These are phyloP conservation scores for Phytophthora quininea DNA, from an alignment of 352 stramenopile species.

Conservation along the genomic window DNA sequence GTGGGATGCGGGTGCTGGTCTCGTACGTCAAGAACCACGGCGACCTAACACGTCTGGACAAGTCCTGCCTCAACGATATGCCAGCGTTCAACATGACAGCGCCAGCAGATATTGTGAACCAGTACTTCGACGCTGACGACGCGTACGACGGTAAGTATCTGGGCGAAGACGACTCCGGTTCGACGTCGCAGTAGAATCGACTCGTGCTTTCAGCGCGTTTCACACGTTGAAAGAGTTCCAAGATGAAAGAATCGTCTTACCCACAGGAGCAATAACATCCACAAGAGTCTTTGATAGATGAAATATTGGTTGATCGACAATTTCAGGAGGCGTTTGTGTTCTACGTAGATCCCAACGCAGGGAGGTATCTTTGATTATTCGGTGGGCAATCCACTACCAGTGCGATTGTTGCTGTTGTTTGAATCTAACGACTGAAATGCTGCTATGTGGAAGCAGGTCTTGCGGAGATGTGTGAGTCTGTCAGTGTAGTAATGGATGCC, in stretches of 20 bases:
- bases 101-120: background rate
- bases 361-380: too few species aligned
- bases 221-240: background rate
- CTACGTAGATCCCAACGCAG: too few species aligned
- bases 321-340: too few species aligned
- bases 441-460: too few species aligned
- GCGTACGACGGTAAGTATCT: constrained; percentile 8
- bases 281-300: background rate
- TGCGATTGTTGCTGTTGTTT: too few species aligned
- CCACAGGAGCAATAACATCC: background rate
- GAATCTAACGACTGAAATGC: too few species aligned
- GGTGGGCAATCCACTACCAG: too few species aligned
- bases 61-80: background rate
- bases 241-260: background rate
- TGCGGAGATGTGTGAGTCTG: too few species aligned
- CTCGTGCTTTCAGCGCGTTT: background rate
- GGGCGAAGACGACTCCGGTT: background rate
- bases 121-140: background rate
- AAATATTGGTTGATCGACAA: too few species aligned
- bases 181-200: background rate
- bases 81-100: background rate
- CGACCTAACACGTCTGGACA: background rate
- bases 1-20: constrained; percentile 27
- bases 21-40: background rate
- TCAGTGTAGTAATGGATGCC: too few species aligned